Conservation (phyloP, 1,284 basidiomycete species). For the Apiotrichum porosum region DNA sequence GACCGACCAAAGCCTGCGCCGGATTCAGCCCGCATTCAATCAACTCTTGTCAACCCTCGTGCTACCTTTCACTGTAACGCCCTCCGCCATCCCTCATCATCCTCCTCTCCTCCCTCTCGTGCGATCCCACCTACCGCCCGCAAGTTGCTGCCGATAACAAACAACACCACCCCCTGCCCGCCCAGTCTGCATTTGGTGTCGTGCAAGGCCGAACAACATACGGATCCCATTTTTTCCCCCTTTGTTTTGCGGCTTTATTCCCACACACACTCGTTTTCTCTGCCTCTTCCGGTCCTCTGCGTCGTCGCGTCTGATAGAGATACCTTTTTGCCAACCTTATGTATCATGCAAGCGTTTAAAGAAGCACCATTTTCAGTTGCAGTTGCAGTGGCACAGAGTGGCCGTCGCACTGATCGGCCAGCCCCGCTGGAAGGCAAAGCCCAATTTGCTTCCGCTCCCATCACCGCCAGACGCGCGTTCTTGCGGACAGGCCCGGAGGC, state of each 20-base stretch:
- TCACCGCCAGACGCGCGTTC: background rate
- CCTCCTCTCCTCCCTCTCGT: too few species aligned
- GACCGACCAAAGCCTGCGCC: too few species aligned
- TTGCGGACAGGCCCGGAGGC: too few species aligned
- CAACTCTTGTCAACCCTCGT: background rate
- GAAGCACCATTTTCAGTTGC: background rate
- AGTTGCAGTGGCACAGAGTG: too few species aligned
- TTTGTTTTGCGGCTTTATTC: too few species aligned
- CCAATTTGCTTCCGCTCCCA: too few species aligned
- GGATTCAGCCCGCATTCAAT: too few species aligned
- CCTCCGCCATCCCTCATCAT: too few species aligned
- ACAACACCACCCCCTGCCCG: too few species aligned
- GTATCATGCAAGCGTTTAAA: conserved; percentile 7
- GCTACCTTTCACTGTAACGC: background rate
- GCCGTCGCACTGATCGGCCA: too few species aligned
- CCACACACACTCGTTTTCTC: background rate
- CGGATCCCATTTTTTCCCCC: background rate
- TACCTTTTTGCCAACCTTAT: conserved; percentile 4
- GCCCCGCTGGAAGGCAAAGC: too few species aligned
- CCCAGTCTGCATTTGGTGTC: background rate
- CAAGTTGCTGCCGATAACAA: too few species aligned
- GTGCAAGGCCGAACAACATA: background rate
- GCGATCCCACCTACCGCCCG: background rate
- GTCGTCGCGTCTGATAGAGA: conserved; percentile 9
- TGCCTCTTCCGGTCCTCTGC: conserved; percentile 6